A percentile compares a stretch with the other conserved stretches of the same genome.
phyloP scores from a whole-genome alignment of 257 asterid species.

The Solanum lignicaule region DNA sequence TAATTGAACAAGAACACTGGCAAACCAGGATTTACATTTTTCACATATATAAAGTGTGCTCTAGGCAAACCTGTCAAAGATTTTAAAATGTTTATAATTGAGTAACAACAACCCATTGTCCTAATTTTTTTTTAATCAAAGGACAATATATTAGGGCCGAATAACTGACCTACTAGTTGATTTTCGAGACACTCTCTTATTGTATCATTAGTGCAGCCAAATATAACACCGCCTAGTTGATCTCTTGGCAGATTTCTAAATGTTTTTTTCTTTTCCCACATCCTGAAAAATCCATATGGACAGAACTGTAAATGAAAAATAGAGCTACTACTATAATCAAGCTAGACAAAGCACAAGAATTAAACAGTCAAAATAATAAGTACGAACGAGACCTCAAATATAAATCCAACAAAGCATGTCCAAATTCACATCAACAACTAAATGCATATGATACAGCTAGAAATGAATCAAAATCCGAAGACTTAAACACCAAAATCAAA shows the following conservation, averaged over 20 bases:
- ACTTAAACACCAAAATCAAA: background rate
- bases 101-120: background rate
- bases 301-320: background rate
- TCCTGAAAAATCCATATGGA: constrained; percentile 19
- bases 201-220: constrained; percentile 28
- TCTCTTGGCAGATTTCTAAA: constrained; percentile 17
- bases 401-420: background rate
- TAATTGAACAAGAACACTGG: constrained; percentile 79
- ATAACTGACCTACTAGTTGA: constrained; percentile 29
- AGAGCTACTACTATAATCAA: background rate
- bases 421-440: background rate
- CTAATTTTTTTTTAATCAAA: background rate
- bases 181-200: constrained; percentile 18
- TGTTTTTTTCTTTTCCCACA: constrained; percentile 29
- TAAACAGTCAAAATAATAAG: background rate
- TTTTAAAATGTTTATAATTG: background rate
- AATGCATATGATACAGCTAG: background rate
- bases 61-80: constrained; percentile 62
- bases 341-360: background rate
- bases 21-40: constrained; percentile 68
- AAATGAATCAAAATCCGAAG: background rate
- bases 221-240: constrained; percentile 34
- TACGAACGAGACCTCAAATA: background rate
- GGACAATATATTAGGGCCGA: background rate
- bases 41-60: constrained; percentile 45